phyloP scores from a whole-genome alignment of 306 rosid species.

The Castanea crenata region DNA sequence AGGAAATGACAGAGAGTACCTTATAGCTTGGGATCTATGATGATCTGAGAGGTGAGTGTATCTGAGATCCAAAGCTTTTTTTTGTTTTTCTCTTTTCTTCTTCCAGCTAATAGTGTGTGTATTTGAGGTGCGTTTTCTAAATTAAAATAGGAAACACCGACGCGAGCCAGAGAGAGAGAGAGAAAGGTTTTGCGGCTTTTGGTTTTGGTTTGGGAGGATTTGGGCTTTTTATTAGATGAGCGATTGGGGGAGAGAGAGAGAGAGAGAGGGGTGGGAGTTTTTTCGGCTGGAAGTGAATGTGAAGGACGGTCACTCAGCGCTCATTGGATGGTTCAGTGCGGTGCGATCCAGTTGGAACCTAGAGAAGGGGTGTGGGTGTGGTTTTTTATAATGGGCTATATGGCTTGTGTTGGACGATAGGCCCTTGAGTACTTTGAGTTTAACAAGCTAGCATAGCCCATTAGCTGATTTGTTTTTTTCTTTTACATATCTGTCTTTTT shows the following conservation, averaged over 20 bases:
- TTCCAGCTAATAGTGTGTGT: background rate
- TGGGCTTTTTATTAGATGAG: background rate
- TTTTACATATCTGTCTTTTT: too few relatives aligned
- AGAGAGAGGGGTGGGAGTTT: too few relatives aligned
- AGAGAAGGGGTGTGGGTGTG: background rate
- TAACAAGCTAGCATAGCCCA: too few relatives aligned
- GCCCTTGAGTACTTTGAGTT: too few relatives aligned
- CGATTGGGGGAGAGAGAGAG: too few relatives aligned
- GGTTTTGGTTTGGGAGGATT: background rate
- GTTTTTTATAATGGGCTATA: background rate
- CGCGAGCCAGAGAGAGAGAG: background rate
- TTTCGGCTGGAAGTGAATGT: too few relatives aligned
- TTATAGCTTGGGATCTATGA: background rate
- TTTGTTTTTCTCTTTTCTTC: background rate
- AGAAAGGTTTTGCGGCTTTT: background rate
- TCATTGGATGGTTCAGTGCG: background rate
- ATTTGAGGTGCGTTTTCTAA: background rate
- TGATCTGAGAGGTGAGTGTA: background rate
- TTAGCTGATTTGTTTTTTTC: too few relatives aligned
- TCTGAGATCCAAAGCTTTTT: slow-evolving; percentile 7
- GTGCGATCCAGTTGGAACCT: background rate
- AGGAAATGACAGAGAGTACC: background rate
- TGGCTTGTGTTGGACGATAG: background rate
- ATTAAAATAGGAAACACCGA: slow-evolving; percentile 11
- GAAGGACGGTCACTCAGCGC: too few relatives aligned